Evolutionary conservation across 176 grass and related monocot species (phyloP).

Genomic region (Triticum timopheevii): DNA sequence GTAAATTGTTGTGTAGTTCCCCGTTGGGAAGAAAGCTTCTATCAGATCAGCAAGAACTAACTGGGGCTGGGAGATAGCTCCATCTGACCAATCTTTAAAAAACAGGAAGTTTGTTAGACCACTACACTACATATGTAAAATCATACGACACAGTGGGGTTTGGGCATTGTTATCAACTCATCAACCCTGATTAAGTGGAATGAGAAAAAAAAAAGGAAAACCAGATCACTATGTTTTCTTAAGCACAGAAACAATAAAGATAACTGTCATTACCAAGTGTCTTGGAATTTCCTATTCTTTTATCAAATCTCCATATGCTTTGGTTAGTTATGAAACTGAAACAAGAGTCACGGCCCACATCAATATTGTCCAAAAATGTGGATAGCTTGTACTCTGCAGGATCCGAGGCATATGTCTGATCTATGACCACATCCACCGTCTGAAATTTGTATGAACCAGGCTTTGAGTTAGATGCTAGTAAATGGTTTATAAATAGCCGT

Average conservation of each 20-base stretch:
- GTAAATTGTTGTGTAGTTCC: constrained; percentile 73
- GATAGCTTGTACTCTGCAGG: constrained; percentile 69
- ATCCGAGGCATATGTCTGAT: constrained; percentile 73
- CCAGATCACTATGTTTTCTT: neutral
- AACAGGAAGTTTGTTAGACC: constrained; percentile 13
- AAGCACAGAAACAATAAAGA: constrained; percentile 19
- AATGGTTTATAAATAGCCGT: neutral
- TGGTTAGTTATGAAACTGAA: constrained; percentile 76
- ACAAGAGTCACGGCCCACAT: constrained; percentile 53
- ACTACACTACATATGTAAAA: constrained; percentile 11
- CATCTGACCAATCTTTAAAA: constrained; percentile 89
- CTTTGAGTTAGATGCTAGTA: constrained; percentile 15
- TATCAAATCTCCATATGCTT: constrained; percentile 91
- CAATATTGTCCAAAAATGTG: constrained; percentile 83
- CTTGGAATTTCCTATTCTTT: constrained; percentile 55
- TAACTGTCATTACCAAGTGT: constrained; percentile 56
- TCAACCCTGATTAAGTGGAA: neutral
- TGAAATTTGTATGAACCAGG: constrained; percentile 40
- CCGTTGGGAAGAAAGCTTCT: constrained; percentile 84
- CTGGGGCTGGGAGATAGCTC: constrained; percentile 91
- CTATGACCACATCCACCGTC: constrained; percentile 92
- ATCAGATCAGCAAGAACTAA: constrained; percentile 89
- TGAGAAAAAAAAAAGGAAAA: neutral
- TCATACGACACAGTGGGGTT: neutral
- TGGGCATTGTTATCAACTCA: neutral